phyloP scores from a whole-genome alignment of 805 yeast genomes.

The Ogataea wickerhamii region DNA sequence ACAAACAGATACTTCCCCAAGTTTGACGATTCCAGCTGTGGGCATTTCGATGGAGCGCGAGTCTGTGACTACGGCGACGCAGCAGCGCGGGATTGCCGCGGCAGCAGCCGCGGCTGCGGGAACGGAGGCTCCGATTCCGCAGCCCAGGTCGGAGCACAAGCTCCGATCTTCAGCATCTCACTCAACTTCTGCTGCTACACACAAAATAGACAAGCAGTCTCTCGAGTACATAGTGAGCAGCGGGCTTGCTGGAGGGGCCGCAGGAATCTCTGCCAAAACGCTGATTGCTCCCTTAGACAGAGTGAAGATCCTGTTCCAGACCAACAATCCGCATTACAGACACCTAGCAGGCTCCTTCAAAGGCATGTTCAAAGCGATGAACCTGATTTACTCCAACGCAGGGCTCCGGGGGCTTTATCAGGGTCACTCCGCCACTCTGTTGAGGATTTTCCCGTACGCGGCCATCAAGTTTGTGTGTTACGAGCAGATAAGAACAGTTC shows the following conservation, averaged over 20 bases:
- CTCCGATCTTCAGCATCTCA: not conserved
- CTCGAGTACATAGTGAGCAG: constrained; percentile 76
- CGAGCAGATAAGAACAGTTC: constrained; percentile 78
- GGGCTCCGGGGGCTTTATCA: constrained; percentile 83
- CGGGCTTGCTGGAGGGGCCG: constrained; percentile 92
- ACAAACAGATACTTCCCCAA: too few species aligned
- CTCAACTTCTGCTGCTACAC: constrained; percentile 1
- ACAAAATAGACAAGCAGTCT: constrained; percentile 59
- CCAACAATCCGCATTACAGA: constrained; percentile 84
- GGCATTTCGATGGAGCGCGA: constrained; percentile 3
- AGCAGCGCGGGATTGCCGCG: not conserved
- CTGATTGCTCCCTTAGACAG: constrained; percentile 93
- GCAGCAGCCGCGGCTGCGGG: not conserved
- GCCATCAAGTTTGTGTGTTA: constrained; percentile 95
- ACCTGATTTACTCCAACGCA: constrained; percentile 59
- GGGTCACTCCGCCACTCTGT: constrained; percentile 91
- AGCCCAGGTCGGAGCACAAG: not conserved
- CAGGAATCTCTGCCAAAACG: constrained; percentile 96
- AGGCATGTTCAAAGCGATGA: constrained; percentile 74
- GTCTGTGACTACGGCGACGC: not conserved
- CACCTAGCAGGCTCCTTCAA: constrained; percentile 74
- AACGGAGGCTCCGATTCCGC: not conserved
- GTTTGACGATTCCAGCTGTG: not conserved
- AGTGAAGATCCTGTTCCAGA: constrained; percentile 91
- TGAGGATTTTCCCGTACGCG: constrained; percentile 94